Base-by-base conservation (phyloP, 129 eudicot species). In the Silybum marianum region DNA sequence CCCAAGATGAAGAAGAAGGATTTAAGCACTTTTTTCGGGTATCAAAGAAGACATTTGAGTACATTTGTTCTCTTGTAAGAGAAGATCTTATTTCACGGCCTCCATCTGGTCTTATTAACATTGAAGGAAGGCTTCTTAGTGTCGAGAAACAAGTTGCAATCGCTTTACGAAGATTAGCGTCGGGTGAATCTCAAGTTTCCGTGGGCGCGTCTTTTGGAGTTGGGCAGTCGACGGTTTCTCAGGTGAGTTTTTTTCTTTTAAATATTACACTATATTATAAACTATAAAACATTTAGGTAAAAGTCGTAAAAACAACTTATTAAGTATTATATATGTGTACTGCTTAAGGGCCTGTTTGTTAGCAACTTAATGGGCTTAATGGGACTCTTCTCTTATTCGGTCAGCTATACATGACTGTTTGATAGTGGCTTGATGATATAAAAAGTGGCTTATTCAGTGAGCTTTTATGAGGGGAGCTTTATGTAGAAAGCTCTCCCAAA, bases 131-230 rank as follows among this genome's bases (percentile, higher is more conserved):
- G 76, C 98, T 96, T 75, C 92, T 96, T 8, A 96, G 99, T 74
- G 99, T 96, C 3, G 98, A 96, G 82, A 96, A 96, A 84, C 98
- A 96, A 88, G 99, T 96, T 74, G 99, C 99, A 2, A 96, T 93
- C 78, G 98, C 99, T 6, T 78, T 96, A 40, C 84, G 99, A 84
- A 87, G 99, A 81, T 88, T 96, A 58, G 99, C 98, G 48, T 93
- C 98, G 0, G 99, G 99, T 6, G 97, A 96, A 78, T 96, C 99
- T 60, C 99, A 96, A 82, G 99, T 93, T 54, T 91, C 97, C 0
- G 99, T 96, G 9, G 99, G 98, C 6, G 89, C 92, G 7, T 90
- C 99, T 4, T 96, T 96, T 75, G 98, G 97, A 10, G 99, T 96
- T 2, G 99, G 99, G 21, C 99, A 96, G 54, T 96, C 99, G 26